These are phyloP conservation scores for Hibiscus trionum DNA, from an alignment of 345 rosid genomes.

Conservation along the genomic window DNA sequence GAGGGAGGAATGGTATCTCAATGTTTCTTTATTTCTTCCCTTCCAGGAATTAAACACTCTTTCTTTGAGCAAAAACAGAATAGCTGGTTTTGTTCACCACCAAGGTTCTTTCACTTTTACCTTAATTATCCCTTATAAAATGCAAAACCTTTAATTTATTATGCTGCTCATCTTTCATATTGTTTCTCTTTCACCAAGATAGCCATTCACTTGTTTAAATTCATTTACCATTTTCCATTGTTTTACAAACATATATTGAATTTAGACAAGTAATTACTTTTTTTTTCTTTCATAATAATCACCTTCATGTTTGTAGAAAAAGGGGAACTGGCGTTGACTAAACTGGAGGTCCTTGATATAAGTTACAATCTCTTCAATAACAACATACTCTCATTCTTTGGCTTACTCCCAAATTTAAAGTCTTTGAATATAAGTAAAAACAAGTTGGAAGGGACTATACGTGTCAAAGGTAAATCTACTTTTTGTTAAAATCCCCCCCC, in stretches of 20 bases:
- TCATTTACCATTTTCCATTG: not conserved
- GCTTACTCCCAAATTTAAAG: not conserved
- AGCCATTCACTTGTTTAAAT: not conserved
- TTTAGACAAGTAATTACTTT: not conserved
- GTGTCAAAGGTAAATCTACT: not conserved
- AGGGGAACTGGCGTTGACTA: not conserved
- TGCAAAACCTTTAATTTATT: too few relatives aligned
- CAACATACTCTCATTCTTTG: not conserved
- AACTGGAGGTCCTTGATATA: not conserved
- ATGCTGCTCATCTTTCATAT: not conserved
- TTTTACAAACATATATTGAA: too few relatives aligned
- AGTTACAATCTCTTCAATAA: not conserved
- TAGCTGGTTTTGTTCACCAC: not conserved
- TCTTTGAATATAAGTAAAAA: not conserved
- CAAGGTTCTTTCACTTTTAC: not conserved
- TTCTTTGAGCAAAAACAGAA: not conserved
- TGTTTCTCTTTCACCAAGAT: too few relatives aligned
- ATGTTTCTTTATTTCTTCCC: conserved; percentile 8
- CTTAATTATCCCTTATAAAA: too few relatives aligned
- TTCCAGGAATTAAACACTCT: not conserved
- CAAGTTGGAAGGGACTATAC: not conserved
- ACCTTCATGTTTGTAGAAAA: not conserved
- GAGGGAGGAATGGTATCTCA: not conserved
- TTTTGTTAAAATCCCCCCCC: not conserved
- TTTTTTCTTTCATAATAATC: not conserved